Evolutionary conservation across 2,329 filamentous ascomycete species (phyloP).

Genomic region (Ophiostoma sp.): DNA sequence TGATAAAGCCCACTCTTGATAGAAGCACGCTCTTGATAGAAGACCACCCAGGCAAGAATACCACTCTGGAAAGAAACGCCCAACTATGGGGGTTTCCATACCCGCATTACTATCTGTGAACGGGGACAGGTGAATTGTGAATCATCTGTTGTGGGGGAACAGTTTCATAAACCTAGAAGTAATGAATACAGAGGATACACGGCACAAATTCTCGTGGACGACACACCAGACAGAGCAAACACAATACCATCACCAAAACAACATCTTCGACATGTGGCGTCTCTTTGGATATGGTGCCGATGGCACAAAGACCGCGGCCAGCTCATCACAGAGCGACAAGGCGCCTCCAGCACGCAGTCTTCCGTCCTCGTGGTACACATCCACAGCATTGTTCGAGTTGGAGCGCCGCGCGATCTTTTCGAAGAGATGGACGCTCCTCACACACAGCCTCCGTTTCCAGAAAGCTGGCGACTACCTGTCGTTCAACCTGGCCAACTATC

Average conservation of each 20-base stretch:
- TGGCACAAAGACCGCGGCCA: neutral
- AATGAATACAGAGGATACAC: no score
- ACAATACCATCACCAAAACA: neutral
- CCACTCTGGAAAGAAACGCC: no score
- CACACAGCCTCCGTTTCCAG: constrained; percentile 39
- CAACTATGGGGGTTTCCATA: no score
- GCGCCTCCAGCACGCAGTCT: constrained; percentile 30
- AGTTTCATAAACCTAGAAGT: no score
- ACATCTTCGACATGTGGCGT: neutral
- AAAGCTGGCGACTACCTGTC: constrained; percentile 41
- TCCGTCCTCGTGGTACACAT: constrained; percentile 47
- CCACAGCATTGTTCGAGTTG: constrained; percentile 46
- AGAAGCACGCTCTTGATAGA: no score
- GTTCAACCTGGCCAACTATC: constrained; percentile 39
- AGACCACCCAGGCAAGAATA: no score
- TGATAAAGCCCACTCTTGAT: no score
- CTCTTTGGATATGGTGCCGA: neutral
- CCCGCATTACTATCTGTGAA: no score
- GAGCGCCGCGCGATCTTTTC: constrained; percentile 48
- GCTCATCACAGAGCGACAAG: neutral
- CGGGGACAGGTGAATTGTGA: no score
- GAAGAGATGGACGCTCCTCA: constrained; percentile 42
- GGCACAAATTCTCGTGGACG: no score
- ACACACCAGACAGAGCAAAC: no score
- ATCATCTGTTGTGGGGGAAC: no score